phyloP scores from a whole-genome alignment of 352 stramenopile species.

The Poterioochromonas sp. region DNA sequence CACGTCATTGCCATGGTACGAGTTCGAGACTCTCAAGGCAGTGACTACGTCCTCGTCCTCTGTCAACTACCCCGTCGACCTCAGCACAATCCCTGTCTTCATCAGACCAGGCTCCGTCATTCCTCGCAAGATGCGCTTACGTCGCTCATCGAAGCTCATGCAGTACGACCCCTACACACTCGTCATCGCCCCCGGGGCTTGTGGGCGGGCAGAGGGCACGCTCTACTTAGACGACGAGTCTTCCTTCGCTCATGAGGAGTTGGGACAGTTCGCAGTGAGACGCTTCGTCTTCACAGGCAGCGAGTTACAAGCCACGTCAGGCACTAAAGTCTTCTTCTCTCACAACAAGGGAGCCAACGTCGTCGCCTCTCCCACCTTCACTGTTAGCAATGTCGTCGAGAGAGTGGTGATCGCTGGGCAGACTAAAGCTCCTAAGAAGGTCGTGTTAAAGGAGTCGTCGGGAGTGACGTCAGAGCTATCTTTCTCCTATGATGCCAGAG shows the following conservation, averaged over 20 bases:
- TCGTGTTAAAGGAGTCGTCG: slow-evolving; percentile 45
- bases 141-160: slow-evolving; percentile 86
- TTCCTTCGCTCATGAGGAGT: slow-evolving; percentile 57
- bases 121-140: slow-evolving; percentile 80
- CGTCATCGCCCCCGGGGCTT: slow-evolving; percentile 66
- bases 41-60: background rate
- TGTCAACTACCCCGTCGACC: background rate
- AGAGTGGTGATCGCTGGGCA: slow-evolving; percentile 66
- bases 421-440: slow-evolving; percentile 46
- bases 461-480: slow-evolving; percentile 51
- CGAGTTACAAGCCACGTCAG: slow-evolving; percentile 37
- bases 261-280: slow-evolving; percentile 19
- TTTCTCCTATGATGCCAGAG: slow-evolving; percentile 57
- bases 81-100: slow-evolving; percentile 17
- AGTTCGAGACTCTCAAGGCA: background rate
- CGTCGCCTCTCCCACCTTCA: background rate
- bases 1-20: background rate
- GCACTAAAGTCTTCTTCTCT: background rate
- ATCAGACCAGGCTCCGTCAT: slow-evolving; percentile 76
- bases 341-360: background rate
- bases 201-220: slow-evolving; percentile 54
- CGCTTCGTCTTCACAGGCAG: slow-evolving; percentile 38
- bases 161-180: slow-evolving; percentile 91
- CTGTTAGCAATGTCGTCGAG: slow-evolving; percentile 59
- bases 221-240: slow-evolving; percentile 95